These are phyloP conservation scores for Arthrobotrys megalospora DNA, from an alignment of 2,329 filamentous ascomycete genomes.

Conservation along the genomic window DNA sequence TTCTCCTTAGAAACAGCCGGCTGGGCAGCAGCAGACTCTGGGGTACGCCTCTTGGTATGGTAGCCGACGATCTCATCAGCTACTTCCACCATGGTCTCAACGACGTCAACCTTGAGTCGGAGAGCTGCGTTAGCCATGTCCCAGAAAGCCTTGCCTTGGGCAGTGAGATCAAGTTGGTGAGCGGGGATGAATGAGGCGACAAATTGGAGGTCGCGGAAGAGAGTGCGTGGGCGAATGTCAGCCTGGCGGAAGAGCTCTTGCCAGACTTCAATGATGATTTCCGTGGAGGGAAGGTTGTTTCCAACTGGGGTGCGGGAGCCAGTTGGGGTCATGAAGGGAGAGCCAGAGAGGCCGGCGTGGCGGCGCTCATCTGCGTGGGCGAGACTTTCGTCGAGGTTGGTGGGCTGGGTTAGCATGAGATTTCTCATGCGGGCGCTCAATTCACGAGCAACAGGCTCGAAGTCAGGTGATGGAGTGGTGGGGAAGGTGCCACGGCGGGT, in stretches of 20 bases:
- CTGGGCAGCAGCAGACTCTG: conserved; percentile 61
- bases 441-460: conserved; percentile 69
- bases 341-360: conserved; percentile 67
- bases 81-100: conserved; percentile 84
- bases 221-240: conserved; percentile 80
- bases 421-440: conserved; percentile 69
- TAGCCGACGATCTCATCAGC: conserved; percentile 79
- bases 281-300: conserved; percentile 70
- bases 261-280: conserved; percentile 77
- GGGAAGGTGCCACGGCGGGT: conserved; percentile 64
- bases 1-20: conserved; percentile 61
- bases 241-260: conserved; percentile 78
- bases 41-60: conserved; percentile 76
- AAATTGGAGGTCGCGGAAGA: conserved; percentile 86
- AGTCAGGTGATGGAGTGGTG: conserved; percentile 69
- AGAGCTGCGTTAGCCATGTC: conserved; percentile 89
- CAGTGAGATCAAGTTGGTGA: conserved; percentile 75
- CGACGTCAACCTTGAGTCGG: conserved; percentile 88
- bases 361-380: conserved; percentile 79
- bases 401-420: conserved; percentile 68
- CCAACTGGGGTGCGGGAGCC: conserved; percentile 63
- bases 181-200: conserved; percentile 78
- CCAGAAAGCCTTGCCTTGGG: conserved; percentile 84
- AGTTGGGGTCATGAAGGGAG: conserved; percentile 64
- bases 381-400: conserved; percentile 77